Base-by-base conservation (phyloP, 1,139 yeast species). In the Magnusiomyces tetraspermus region DNA sequence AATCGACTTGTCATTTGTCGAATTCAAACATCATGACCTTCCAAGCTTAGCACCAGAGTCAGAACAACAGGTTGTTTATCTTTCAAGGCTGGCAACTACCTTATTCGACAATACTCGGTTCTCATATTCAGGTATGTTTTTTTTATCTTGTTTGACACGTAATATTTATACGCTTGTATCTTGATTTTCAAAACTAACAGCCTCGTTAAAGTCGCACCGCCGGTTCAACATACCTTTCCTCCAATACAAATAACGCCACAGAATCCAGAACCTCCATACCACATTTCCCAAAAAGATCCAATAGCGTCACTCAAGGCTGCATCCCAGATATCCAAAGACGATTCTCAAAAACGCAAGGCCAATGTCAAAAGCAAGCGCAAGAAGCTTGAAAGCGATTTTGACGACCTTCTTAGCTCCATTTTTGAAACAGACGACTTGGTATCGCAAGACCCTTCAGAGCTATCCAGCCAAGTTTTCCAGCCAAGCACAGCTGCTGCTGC, bases 391-490 rank as follows among this genome's bases (percentile, higher is more conserved):
- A 41, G 50, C 15, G 44, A 51, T 1, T 53, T 56, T 38, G 48
- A 51, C 19, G 51, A 49, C 10, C 50, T 57, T 10, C 49, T 61
- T 11, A 59, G 56, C n/a, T 51, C 48, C 13, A 55, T 61, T 19
- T 60, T 61, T 51, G 59, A 57, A 26, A 58, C 62, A 0, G 61
- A 61, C 42, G 64, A 61, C 33, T 30, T 33, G 2, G 30, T 53
- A 13, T 47, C 52, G 2, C 49, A 37, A 15, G 55, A 53, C 42
- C 50, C 55, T 2, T 53, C 55, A 5, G 46, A 40, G 13, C 48
- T 41, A 8, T 24, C 40, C 13, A 33, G 13, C 3, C 43, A 48
- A 15, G 13, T 2, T 11, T 46, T 43, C 33, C 33, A 28, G 33
- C 11, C 33, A 8, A 11, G 11, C 11, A 8, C 33, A 11, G 11